Evolutionary conservation across 139 green algal genomes (phyloP).

Genomic region (Chlamydomonas eustigma): DNA sequence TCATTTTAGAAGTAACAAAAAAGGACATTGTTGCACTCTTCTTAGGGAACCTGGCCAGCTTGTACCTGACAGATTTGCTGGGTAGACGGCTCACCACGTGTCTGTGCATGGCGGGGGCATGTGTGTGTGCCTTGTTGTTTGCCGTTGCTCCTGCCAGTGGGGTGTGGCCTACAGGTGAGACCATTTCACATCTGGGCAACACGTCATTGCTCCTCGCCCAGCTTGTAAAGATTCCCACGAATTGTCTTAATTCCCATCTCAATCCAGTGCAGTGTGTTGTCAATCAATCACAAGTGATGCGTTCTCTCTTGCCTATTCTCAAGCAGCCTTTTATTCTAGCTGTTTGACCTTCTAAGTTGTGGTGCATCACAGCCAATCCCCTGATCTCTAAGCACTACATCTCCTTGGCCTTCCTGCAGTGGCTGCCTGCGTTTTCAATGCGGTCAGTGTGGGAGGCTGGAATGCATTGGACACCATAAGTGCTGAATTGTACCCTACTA

Average conservation of each 20-base stretch:
- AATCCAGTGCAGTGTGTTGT: too few species aligned
- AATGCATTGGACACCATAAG: conserved; percentile 42
- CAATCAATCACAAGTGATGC: too few species aligned
- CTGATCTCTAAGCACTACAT: background rate
- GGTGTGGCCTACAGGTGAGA: conserved; percentile 19
- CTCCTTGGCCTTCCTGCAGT: conserved; percentile 19
- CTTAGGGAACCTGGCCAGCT: conserved; percentile 44
- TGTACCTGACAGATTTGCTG: conserved; percentile 41
- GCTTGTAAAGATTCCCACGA: too few species aligned
- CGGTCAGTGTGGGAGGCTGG: conserved; percentile 37
- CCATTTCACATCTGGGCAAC: too few species aligned
- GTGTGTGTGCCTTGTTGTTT: conserved; percentile 34
- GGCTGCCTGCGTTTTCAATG: conserved; percentile 48
- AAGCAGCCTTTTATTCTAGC: too few species aligned
- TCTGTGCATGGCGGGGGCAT: conserved; percentile 36
- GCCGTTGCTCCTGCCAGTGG: conserved; percentile 30
- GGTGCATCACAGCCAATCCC: background rate
- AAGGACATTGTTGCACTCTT: too few species aligned
- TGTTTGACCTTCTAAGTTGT: too few species aligned
- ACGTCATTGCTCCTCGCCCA: too few species aligned
- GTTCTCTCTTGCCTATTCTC: too few species aligned
- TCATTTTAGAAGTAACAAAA: too few species aligned
- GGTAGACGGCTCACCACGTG: conserved; percentile 37
- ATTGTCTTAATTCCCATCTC: too few species aligned
- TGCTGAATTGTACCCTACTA: conserved; percentile 47